Conservation (phyloP, 441 rosid species). For the Bruguiera hainesii region DNA sequence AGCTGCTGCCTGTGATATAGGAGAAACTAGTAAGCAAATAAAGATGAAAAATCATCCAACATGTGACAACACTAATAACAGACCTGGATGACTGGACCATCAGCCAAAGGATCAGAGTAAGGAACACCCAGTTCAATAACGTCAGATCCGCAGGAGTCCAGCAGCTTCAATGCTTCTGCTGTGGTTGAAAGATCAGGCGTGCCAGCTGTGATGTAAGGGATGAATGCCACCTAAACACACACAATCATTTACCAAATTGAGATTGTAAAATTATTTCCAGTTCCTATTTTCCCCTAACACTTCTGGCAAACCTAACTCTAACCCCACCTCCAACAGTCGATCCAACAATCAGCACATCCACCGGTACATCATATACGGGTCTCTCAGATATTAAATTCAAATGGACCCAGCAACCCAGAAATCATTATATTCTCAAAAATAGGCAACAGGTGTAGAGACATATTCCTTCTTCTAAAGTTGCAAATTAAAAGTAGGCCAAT, state of each 20-base stretch:
- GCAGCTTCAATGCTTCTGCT: slow-evolving; percentile 83
- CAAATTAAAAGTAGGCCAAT: too few species aligned
- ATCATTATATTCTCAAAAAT: too few species aligned
- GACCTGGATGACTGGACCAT: slow-evolving; percentile 97
- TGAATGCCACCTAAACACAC: slow-evolving; percentile 65
- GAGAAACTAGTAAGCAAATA: slow-evolving; percentile 11
- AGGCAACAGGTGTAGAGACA: too few species aligned
- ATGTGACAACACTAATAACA: slow-evolving; percentile 1
- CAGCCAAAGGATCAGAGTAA: slow-evolving; percentile 92
- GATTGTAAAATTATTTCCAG: neutral
- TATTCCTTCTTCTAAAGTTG: too few species aligned
- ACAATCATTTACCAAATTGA: slow-evolving; percentile 5
- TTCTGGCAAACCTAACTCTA: neutral
- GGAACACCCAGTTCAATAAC: slow-evolving; percentile 98
- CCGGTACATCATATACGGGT: too few species aligned
- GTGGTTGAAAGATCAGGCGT: slow-evolving; percentile 95
- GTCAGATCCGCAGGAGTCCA: slow-evolving; percentile 82
- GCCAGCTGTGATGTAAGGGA: slow-evolving; percentile 94
- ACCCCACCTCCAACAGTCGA: neutral
- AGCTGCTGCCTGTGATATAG: slow-evolving; percentile 74
- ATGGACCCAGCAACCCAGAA: too few species aligned
- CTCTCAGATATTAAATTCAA: too few species aligned
- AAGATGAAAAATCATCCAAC: slow-evolving; percentile 1
- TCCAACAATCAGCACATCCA: too few species aligned
- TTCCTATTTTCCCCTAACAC: neutral